Evolutionary conservation across 768 basidiomycete species (phyloP).

Genomic region (Mrakia gelida): DNA sequence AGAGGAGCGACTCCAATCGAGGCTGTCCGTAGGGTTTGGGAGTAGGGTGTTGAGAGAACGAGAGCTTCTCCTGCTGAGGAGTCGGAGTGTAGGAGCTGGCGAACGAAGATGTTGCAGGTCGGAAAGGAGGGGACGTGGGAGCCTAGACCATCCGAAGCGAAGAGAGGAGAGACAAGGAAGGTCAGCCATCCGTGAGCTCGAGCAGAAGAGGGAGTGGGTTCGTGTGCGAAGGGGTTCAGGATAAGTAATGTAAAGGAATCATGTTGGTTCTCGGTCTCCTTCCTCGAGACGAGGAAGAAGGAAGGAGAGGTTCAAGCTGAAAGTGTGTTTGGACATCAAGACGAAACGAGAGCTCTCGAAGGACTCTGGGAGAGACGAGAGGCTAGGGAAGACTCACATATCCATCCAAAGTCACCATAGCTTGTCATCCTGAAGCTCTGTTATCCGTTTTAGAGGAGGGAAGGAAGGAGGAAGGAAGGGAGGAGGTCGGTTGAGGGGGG

Average conservation of each 20-base stretch:
- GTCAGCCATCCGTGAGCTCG: neutral
- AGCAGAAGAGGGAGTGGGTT: neutral
- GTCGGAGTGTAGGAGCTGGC: neutral
- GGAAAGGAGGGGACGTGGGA: conserved; percentile 10
- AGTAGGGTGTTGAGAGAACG: neutral
- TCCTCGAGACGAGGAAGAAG: conserved; percentile 1
- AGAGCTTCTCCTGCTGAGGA: neutral
- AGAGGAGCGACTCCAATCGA: conserved; percentile 8
- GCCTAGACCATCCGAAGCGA: neutral
- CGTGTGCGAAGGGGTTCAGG: neutral
- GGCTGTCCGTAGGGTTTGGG: neutral
- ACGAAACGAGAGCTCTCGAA: neutral
- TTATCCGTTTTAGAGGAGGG: neutral
- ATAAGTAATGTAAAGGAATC: neutral
- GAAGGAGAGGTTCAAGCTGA: neutral
- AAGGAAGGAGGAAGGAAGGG: neutral
- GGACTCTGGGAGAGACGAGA: neutral
- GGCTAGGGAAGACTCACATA: neutral
- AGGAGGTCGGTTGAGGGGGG: neutral
- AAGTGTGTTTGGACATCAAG: neutral
- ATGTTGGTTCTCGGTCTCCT: neutral
- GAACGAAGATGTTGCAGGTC: conserved; percentile 2
- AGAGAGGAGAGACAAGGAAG: neutral
- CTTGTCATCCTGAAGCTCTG: neutral
- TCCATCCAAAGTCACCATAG: conserved; percentile 4